Conservation (phyloP, 192 early-diverging fungal genomes). For the Podila horticola region DNA sequence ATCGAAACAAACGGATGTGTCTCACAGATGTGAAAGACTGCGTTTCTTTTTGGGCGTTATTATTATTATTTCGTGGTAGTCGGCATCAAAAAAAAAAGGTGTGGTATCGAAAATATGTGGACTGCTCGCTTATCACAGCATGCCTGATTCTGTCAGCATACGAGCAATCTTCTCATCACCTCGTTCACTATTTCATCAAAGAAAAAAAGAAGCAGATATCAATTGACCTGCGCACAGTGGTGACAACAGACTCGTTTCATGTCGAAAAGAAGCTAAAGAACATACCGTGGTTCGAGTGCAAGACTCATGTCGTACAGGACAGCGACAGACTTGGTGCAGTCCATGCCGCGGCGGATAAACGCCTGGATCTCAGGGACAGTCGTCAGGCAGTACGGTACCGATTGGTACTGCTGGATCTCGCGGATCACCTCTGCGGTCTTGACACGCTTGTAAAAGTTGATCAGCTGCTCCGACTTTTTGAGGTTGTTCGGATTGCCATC, state of each 20-base stretch:
- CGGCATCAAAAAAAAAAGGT: not conserved
- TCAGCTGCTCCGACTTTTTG: conserved; percentile 69
- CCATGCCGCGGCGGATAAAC: conserved; percentile 77
- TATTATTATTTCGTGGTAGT: no score
- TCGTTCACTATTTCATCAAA: conserved; percentile 58
- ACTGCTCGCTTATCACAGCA: conserved; percentile 33
- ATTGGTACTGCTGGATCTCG: conserved; percentile 91
- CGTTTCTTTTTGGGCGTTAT: no score
- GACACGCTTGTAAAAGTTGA: conserved; percentile 92
- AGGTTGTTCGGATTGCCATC: conserved; percentile 86
- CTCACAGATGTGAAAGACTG: no score
- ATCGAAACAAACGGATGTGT: no score
- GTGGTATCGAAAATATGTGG: not conserved
- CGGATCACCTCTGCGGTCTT: conserved; percentile 89
- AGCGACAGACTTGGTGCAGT: conserved; percentile 72
- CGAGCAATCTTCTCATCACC: conserved; percentile 80
- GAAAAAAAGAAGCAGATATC: not conserved
- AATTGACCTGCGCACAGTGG: not conserved
- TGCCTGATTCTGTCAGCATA: conserved; percentile 76
- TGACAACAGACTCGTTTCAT: not conserved
- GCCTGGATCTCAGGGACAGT: conserved; percentile 85
- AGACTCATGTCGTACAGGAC: conserved; percentile 84
- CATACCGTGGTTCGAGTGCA: conserved; percentile 79
- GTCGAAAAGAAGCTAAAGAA: not conserved
- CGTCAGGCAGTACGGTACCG: conserved; percentile 78